Base-by-base conservation (phyloP, 306 rosid species). In the Vigna angularis region DNA sequence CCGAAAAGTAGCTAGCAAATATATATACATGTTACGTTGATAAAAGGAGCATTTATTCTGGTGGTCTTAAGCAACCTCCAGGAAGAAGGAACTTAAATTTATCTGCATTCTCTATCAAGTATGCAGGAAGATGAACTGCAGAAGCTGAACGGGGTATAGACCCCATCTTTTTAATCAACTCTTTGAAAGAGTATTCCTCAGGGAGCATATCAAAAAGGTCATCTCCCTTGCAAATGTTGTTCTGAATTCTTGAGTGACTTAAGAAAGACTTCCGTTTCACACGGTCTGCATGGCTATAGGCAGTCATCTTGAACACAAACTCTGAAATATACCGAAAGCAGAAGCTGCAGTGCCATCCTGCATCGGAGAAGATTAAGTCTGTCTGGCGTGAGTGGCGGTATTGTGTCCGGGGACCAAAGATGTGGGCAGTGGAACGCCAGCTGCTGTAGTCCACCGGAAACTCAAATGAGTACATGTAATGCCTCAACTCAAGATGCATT, bases 261-360 rank as follows among this genome's bases (percentile, higher is more conserved):
- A 95, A 84, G 79, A 95, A 95, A 12, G 85, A 88, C 36, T 64
- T 85, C 73, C 59, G 48, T 67, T 38, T 86, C n/a, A 91, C 98
- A 0, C 98, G 98, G 73, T 95, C 96, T 22, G 98, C 94, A 1
- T 95, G 99, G 87, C 99, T 93, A 30, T 93, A 95, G 24, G 94
- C 94, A 9, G 91, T 93, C 99, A 95, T 95, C 61, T 95, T 95
- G 77, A 95, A 93, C 70, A 85, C 94, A 76, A 93, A 89, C 36
- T 95, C 99, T 4, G 85, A 66, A 67, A 95, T 86, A 47, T 66
- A 42, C 70, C 87, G 85, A 81, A 95, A 93, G 84, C 97, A 95
- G 56, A 95, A 95, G 92, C 96, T 91, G 79, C 98, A 95, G 62
- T 95, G 99, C 98, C 98, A 95, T 59, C 99, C 98, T 15, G 97